Conservation (phyloP, 2,329 filamentous ascomycete genomes). For the Exophiala lecanii-corni region DNA sequence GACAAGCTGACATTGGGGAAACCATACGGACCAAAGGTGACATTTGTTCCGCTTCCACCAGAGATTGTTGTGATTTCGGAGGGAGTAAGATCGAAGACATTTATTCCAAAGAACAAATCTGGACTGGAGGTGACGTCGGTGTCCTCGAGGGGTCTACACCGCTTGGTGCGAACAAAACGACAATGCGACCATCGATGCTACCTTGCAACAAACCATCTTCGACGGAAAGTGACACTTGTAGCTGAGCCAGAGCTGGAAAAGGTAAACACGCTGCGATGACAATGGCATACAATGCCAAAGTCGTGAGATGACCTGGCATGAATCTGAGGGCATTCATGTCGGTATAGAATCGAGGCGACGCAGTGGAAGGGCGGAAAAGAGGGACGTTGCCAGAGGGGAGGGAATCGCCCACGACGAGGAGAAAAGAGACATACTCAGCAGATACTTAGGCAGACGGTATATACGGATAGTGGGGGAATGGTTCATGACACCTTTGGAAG, state of each 20-base stretch:
- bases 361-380: no score
- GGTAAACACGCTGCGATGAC: background rate
- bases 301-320: background rate
- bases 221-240: slow-evolving; percentile 7
- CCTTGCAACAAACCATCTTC: slow-evolving; percentile 8
- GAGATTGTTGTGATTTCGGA: slow-evolving; percentile 5
- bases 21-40: slow-evolving; percentile 4
- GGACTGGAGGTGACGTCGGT: slow-evolving; percentile 12
- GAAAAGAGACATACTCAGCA: no score
- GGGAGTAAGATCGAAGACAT: slow-evolving; percentile 4
- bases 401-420: no score
- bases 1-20: slow-evolving; percentile 12
- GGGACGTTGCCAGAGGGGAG: no score
- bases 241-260: slow-evolving; percentile 2
- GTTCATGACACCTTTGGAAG: no score
- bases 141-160: slow-evolving; percentile 15
- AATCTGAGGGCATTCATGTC: background rate
- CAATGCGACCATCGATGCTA: slow-evolving; percentile 10
- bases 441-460: no score
- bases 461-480: no score
- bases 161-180: slow-evolving; percentile 11
- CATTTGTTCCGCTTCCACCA: slow-evolving; percentile 7
- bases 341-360: no score
- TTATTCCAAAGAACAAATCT: slow-evolving; percentile 14
- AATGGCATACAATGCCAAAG: background rate